A percentile compares a stretch with the other conserved stretches of the same genome.
Evolutionary conservation across 2,329 filamentous ascomycete species (phyloP).

Genomic region (Phaeosphaeria sp.): DNA sequence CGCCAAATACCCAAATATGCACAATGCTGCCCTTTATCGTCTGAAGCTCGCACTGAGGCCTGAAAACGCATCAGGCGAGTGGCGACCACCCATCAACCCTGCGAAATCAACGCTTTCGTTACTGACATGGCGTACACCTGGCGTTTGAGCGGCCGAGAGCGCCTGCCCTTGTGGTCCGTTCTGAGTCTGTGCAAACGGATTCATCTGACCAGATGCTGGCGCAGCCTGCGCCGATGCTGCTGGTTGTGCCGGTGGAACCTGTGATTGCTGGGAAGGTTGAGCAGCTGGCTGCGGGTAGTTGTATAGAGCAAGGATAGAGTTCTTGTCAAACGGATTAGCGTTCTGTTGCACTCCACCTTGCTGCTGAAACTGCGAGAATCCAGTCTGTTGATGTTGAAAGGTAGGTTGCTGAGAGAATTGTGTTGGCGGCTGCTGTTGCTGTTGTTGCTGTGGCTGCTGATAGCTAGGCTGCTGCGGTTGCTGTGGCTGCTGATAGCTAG

Average conservation of each 20-base stretch:
- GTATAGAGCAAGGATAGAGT: constrained; percentile 78
- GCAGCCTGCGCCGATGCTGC: constrained; percentile 34
- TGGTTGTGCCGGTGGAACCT: constrained; percentile 35
- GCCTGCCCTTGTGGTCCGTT: constrained; percentile 26
- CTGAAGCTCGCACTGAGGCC: constrained; percentile 68
- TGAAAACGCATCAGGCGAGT: constrained; percentile 82
- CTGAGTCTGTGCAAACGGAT: constrained; percentile 59
- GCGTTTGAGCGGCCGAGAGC: constrained; percentile 28
- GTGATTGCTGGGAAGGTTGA: constrained; percentile 46
- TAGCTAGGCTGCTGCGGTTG: constrained; percentile 17
- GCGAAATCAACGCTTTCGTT: constrained; percentile 73
- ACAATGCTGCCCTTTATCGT: constrained; percentile 22
- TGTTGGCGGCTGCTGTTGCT: constrained; percentile 15
- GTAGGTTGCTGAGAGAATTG: constrained; percentile 26
- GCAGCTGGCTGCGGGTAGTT: constrained; percentile 65
- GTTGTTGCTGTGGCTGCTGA: constrained; percentile 17
- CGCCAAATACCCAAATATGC: background rate
- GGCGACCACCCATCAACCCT: constrained; percentile 69
- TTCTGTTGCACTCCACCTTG: constrained; percentile 29
- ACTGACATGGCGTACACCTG: constrained; percentile 59
- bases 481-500: constrained; percentile 21
- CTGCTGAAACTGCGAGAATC: constrained; percentile 37
- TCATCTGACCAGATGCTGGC: constrained; percentile 56
- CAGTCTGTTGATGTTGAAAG: constrained; percentile 23
- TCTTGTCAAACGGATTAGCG: constrained; percentile 66